These are phyloP conservation scores for Ceratopteris richardii DNA, from an alignment of 75 land plant genomes.

Conservation along the genomic window DNA sequence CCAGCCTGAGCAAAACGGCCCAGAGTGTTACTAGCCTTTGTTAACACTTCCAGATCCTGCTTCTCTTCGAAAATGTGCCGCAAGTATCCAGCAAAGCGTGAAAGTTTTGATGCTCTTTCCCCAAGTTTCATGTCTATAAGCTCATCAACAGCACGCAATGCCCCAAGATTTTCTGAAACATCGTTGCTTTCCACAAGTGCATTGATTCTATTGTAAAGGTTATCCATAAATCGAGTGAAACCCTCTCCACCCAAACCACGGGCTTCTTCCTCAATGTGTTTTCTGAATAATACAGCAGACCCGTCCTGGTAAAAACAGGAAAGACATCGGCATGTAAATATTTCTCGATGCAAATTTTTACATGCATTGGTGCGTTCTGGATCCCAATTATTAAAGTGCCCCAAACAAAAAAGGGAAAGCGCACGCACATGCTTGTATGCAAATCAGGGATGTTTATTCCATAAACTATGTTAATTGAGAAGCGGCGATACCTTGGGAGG, in stretches of 20 bases:
- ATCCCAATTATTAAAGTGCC: neutral
- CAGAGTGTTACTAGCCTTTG: conserved; percentile 68
- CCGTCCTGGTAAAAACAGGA: conserved; percentile 50
- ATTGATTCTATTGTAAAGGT: conserved; percentile 64
- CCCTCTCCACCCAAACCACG: conserved; percentile 88
- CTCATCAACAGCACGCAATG: conserved; percentile 72
- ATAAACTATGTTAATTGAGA: neutral
- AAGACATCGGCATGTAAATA: neutral
- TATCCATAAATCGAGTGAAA: conserved; percentile 83
- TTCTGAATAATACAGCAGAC: conserved; percentile 38
- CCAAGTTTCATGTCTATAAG: conserved; percentile 84
- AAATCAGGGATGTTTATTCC: neutral
- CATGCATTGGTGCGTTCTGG: neutral
- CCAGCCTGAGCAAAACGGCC: conserved; percentile 93
- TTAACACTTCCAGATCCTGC: conserved; percentile 65
- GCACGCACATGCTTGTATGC: neutral
- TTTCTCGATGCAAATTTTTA: neutral
- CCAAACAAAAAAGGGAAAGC: neutral
- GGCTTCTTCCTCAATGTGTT: conserved; percentile 80
- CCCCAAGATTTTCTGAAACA: conserved; percentile 74
- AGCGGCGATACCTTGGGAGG: conserved; percentile 40
- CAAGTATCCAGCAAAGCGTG: conserved; percentile 56
- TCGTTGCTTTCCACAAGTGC: conserved; percentile 56
- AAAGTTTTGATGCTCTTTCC: conserved; percentile 86
- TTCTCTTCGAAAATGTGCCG: conserved; percentile 68